Base-by-base conservation (phyloP, 768 basidiomycete genomes). In the Kwoniella bestiolae region DNA sequence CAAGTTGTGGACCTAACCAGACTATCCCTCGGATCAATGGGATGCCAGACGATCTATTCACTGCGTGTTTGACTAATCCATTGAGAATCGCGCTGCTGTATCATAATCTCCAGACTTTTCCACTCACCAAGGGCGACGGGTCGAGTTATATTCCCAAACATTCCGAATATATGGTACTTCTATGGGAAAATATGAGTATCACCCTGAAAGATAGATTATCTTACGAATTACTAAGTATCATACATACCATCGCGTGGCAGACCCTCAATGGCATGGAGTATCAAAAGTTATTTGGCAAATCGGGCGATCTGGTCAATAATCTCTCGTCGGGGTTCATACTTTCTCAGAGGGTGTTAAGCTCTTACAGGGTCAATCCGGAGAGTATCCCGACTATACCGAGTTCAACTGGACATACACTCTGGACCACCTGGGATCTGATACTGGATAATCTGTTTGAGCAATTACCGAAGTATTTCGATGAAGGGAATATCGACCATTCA, bases 361-460 rank as follows among this genome's bases (percentile, higher is more conserved):
- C 67, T 1, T 78, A 78, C 52, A 49, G 56, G n/a, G 55, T 65
- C 21, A 64, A 64, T 29, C 77, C 77, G 12, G 71, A 74, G 46
- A 72, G 70, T 16, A 74, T 72, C 21, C 77, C 77, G 3, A 8
- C 62, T 23, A 74, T 78, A 21, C 72, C 72, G 3, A 50, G 58
- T 16, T 63, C 71, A 4, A 72, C 66, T 0, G 51, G 71, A 7
- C 76, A 78, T 55, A 34, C 67, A 1, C 56, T 78, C 6, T 78
- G 77, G 77, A 69, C 65, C 3, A 69, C 68, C 8, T 78, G 77
- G 77, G 77, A 78, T 46, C 59, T 78, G 16, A 74, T 76, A 56
- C 62, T 78, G 26, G 77, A 78, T 52, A 75, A 73, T 41, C 61
- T 78, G 21, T 78, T 78, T 59, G 72, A 74, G 50, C 77, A 78